Conservation (phyloP, 2,329 filamentous ascomycete genomes). For the Aspergillus sp. region DNA sequence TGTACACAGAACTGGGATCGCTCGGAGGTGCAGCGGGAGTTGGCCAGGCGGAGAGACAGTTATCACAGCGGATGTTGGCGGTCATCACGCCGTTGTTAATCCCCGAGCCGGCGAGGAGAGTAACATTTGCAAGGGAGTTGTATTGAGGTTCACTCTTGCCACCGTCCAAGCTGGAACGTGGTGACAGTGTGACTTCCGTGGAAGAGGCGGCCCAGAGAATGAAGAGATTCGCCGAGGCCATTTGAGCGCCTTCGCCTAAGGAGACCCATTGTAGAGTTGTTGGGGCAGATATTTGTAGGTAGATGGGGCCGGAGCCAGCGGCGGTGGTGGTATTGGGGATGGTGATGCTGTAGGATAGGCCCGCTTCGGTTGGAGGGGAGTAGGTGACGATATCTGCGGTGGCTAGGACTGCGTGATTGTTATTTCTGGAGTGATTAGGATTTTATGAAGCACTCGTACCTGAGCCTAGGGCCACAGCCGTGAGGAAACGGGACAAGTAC, state of each 20-base stretch:
- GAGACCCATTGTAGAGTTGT: neutral
- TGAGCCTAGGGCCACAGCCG: neutral
- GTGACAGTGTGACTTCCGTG: neutral
- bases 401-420: neutral
- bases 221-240: neutral
- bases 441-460: neutral
- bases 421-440: neutral
- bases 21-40: neutral
- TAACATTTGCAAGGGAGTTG: neutral
- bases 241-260: neutral
- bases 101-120: neutral
- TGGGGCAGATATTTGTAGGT: neutral
- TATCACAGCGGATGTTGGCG: neutral
- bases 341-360: conserved; percentile 4
- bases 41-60: neutral
- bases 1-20: neutral
- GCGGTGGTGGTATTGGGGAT: neutral
- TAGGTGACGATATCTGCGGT: neutral
- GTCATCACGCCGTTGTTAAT: neutral
- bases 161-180: neutral
- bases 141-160: neutral
- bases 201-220: neutral
- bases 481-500: neutral
- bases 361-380: neutral
- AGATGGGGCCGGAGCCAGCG: neutral